Conservation (phyloP, 2,329 filamentous ascomycete genomes). For the Pestalotiopsis fici region DNA sequence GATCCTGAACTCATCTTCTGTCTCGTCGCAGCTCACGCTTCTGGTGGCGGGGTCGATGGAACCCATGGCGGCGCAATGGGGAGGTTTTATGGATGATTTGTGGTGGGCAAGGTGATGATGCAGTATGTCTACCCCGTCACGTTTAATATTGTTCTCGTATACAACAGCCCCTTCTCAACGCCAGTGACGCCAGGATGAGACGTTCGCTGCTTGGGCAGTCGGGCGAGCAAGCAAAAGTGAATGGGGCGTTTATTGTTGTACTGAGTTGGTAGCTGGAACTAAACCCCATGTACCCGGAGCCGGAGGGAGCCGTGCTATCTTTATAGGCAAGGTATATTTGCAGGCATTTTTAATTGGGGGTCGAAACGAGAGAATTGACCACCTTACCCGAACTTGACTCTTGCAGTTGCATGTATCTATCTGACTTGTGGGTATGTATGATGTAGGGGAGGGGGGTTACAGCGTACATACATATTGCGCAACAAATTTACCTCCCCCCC, state of each 20-base stretch:
- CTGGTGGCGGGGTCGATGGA: constrained; percentile 19
- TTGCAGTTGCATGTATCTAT: not conserved
- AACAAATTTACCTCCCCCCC: too few species aligned
- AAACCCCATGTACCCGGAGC: not conserved
- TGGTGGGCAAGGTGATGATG: too few species aligned
- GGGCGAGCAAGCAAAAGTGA: not conserved
- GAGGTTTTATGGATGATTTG: too few species aligned
- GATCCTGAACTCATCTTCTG: constrained; percentile 54
- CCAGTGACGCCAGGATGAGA: not conserved
- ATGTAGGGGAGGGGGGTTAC: not conserved
- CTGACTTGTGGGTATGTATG: not conserved
- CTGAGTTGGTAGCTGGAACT: not conserved
- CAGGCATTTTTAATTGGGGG: too few species aligned
- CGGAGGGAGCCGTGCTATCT: not conserved
- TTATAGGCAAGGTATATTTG: not conserved
- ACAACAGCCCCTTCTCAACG: not conserved
- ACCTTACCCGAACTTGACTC: not conserved
- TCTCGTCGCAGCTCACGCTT: constrained; percentile 12
- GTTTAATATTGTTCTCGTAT: too few species aligned
- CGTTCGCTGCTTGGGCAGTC: not conserved
- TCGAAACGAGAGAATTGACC: not conserved
- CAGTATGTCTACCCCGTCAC: too few species aligned
- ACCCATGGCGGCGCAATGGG: constrained; percentile 22
- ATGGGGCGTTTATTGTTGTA: not conserved
- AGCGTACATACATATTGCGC: too few species aligned